These are phyloP conservation scores for Themeda triandra DNA, from an alignment of 176 grass and related monocot genomes.

Conservation along the genomic window DNA sequence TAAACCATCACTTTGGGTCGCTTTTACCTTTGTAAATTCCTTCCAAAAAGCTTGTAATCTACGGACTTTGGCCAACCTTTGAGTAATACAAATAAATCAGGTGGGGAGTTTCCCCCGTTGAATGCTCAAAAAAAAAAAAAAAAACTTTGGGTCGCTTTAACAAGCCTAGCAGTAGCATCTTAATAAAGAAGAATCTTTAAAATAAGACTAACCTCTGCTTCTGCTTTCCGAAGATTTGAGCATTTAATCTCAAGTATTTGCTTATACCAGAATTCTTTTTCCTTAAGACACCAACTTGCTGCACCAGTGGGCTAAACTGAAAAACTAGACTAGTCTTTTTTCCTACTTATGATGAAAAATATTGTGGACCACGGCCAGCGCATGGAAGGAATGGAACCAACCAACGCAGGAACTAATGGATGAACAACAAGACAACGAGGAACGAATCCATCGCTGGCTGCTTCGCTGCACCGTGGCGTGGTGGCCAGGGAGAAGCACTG, in stretches of 20 bases:
- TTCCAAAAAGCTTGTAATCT: too few relatives aligned
- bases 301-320: slow-evolving; percentile 49
- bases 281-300: slow-evolving; percentile 52
- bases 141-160: too few relatives aligned
- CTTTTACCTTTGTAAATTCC: too few relatives aligned
- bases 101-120: too few relatives aligned
- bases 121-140: too few relatives aligned
- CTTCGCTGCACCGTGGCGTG: not conserved
- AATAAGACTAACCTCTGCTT: slow-evolving; percentile 72
- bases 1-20: too few relatives aligned
- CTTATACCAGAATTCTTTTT: slow-evolving; percentile 67
- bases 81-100: too few relatives aligned
- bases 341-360: not conserved
- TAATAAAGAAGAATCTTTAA: not conserved
- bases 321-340: slow-evolving; percentile 35
- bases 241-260: slow-evolving; percentile 84
- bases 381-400: too few relatives aligned
- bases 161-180: not conserved
- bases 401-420: too few relatives aligned
- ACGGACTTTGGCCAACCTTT: too few relatives aligned
- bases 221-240: slow-evolving; percentile 86
- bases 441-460: not conserved
- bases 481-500: not conserved
- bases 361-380: not conserved
- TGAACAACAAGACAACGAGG: not conserved